A percentile compares a stretch with the other conserved stretches of the same genome.
Conservation (phyloP, 2,329 filamentous ascomycete species). For the Ascochyta clinopodiicola region DNA sequence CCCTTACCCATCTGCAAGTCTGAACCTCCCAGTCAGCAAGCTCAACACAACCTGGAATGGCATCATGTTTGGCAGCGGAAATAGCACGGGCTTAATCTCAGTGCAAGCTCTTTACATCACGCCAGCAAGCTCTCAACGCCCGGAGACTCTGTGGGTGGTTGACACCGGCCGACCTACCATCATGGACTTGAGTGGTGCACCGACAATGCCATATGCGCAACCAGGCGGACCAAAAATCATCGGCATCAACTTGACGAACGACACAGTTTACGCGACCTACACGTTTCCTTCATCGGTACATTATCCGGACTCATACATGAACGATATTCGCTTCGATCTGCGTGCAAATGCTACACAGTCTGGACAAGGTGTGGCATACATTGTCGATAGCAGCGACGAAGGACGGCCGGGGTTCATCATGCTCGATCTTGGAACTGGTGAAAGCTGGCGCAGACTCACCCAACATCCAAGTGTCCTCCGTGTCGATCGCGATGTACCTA, state of each 20-base stretch:
- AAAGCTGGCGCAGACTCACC: conserved; percentile 58
- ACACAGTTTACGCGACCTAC: conserved; percentile 58
- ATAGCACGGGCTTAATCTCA: conserved; percentile 54
- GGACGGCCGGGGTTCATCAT: conserved; percentile 57
- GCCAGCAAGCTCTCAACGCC: conserved; percentile 44
- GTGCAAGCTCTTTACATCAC: conserved; percentile 60
- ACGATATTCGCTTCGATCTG: conserved; percentile 61
- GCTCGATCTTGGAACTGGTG: conserved; percentile 57
- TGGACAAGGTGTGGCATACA: conserved; percentile 57
- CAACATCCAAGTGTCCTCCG: conserved; percentile 46
- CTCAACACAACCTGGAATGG: conserved; percentile 53
- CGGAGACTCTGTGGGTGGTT: conserved; percentile 55
- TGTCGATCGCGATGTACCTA: conserved; percentile 52
- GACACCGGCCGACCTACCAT: conserved; percentile 55
- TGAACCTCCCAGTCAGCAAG: conserved; percentile 56
- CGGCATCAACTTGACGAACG: conserved; percentile 54
- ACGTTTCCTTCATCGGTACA: conserved; percentile 55
- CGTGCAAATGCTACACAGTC: conserved; percentile 48
- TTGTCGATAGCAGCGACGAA: conserved; percentile 57
- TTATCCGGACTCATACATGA: conserved; percentile 57
- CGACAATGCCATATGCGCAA: conserved; percentile 44
- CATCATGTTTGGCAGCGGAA: conserved; percentile 54
- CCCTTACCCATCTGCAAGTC: conserved; percentile 53
- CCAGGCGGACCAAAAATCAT: conserved; percentile 59
- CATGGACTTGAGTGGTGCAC: conserved; percentile 35